These are phyloP conservation scores for Trichoderma sp. DNA, from an alignment of 2,329 filamentous ascomycete genomes.

Conservation along the genomic window DNA sequence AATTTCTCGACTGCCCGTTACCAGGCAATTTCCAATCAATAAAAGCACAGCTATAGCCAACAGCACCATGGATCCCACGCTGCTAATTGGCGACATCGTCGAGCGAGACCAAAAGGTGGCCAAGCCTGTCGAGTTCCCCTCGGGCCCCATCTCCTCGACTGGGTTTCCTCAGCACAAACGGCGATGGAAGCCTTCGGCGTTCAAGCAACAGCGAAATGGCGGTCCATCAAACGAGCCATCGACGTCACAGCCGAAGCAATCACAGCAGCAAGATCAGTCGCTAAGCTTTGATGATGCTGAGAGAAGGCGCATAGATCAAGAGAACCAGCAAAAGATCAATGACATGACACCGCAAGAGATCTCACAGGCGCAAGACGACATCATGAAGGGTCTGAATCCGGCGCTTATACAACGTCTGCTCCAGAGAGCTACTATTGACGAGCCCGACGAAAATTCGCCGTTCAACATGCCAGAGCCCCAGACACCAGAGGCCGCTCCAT, in stretches of 20 bases:
- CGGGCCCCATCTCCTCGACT: conserved; percentile 48
- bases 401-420: conserved; percentile 76
- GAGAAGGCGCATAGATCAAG: conserved; percentile 72
- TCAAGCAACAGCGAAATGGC: conserved; percentile 62
- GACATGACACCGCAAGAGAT: conserved; percentile 84
- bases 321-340: conserved; percentile 74
- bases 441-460: conserved; percentile 48
- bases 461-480: conserved; percentile 43
- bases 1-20: neutral
- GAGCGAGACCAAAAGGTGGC: conserved; percentile 67
- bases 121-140: conserved; percentile 62
- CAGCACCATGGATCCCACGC: conserved; percentile 43
- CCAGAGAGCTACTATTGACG: conserved; percentile 73
- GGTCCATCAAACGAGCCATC: conserved; percentile 27
- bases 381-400: conserved; percentile 77
- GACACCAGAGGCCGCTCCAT: neutral
- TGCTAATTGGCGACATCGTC: conserved; percentile 73
- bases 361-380: conserved; percentile 73
- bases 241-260: neutral
- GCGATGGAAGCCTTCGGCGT: conserved; percentile 70
- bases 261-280: neutral
- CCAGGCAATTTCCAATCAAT: neutral
- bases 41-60: neutral
- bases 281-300: conserved; percentile 55
- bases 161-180: conserved; percentile 92